Base-by-base conservation (phyloP, 371 early-diverging fungal species). In the Mortierella sp. region DNA sequence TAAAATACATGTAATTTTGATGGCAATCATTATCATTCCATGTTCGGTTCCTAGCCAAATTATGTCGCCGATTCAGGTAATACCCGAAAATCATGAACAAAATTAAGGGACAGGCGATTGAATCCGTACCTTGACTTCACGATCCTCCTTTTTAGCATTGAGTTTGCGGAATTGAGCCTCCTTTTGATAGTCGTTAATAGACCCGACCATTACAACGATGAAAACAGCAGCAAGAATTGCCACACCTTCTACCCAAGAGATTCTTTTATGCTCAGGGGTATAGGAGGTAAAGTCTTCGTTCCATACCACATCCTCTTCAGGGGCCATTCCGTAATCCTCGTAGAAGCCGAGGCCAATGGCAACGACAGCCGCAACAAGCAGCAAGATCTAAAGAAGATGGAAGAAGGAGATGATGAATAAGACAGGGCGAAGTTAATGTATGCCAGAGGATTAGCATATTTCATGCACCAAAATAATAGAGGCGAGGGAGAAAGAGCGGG, bases 321-420 rank as follows among this genome's bases (percentile, higher is more conserved):
- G 88, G 10, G 74, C 59, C 17, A 83, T 70, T 9, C 86, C 85
- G 26, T 87, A 83, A 65, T 95, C 94, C 80, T 96, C 92, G 76
- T 95, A 96, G 37, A 97, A 81, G 19, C 98, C 98, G 19, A 96
- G 87, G 29, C 81, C 94, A 8, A 97, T 86, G 3, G 96, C 95
- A 19, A 96, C 89, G 15, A 95, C 68, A 9, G 98, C 95, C 15
- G 97, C 95, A 49, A 93, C 81, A 13, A 90, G 87, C 47, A 96
- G 83, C 13, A 96, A 78, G 29, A 96, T 92, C 88, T 89, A 83
- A 17, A 32, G 29, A n/a, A n/a, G n/a, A n/a, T n/a, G n/a, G n/a
- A n/a, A n/a, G n/a, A n/a, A n/a, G n/a, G n/a, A n/a, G n/a, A n/a
- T n/a, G n/a, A n/a, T n/a, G n/a, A n/a, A n/a, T n/a, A n/a, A n/a